Evolutionary conservation across 2,329 filamentous ascomycete species (phyloP).

Genomic region (Ophiosphaerella herpotricha): DNA sequence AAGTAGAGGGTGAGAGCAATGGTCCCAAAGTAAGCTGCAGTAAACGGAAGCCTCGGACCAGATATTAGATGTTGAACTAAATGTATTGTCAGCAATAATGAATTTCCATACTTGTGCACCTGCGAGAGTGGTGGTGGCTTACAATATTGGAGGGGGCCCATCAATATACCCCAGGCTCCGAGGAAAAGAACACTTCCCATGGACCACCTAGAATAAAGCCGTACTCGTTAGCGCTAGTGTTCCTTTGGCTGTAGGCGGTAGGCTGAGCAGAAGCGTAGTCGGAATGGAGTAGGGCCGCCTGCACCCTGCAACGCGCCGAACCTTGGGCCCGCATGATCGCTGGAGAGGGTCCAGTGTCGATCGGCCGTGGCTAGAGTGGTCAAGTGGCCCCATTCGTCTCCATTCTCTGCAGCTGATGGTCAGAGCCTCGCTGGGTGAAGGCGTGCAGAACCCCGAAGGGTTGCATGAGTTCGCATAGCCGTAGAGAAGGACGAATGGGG

Average conservation of each 20-base stretch:
- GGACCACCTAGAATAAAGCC: constrained; percentile 73
- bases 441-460: constrained; percentile 13
- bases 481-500: constrained; percentile 26
- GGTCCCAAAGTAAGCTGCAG: constrained; percentile 90
- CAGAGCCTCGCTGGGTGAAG: constrained; percentile 15
- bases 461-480: constrained; percentile 40
- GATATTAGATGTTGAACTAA: constrained; percentile 79
- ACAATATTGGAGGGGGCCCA: constrained; percentile 83
- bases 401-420: constrained; percentile 23
- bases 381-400: constrained; percentile 35
- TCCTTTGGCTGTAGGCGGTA: constrained; percentile 31
- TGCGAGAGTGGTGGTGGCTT: constrained; percentile 34
- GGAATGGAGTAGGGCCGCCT: constrained; percentile 35
- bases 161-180: constrained; percentile 88
- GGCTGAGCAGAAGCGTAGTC: constrained; percentile 27
- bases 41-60: constrained; percentile 84
- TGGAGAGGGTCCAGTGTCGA: constrained; percentile 39
- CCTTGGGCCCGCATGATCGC: constrained; percentile 50
- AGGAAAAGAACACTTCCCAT: constrained; percentile 90
- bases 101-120: not conserved
- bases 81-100: constrained; percentile 20
- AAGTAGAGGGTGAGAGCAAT: constrained; percentile 91
- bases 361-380: constrained; percentile 43
- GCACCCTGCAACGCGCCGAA: constrained; percentile 44
- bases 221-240: constrained; percentile 43